These are phyloP conservation scores for Sporothrix pseudoabietina DNA, from an alignment of 2,329 filamentous ascomycete genomes.

Conservation along the genomic window DNA sequence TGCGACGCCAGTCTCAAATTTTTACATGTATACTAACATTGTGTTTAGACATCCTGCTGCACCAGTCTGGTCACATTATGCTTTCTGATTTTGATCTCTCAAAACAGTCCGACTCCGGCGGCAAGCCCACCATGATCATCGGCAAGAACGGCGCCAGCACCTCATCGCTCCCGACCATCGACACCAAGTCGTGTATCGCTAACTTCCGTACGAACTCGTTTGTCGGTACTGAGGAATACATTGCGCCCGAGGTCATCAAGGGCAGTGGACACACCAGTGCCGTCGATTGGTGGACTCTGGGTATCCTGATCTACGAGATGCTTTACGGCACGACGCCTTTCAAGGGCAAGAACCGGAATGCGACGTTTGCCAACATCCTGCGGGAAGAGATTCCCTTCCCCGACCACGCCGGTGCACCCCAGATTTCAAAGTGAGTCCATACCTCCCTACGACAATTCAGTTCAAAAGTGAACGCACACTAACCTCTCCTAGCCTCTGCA, in stretches of 20 bases:
- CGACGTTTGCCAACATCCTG: conserved; percentile 96
- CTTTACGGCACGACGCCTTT: conserved; percentile 97
- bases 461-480: conserved; percentile 7
- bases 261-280: conserved; percentile 97
- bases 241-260: conserved; percentile 98
- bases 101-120: conserved; percentile 94
- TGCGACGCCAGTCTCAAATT: too few species aligned
- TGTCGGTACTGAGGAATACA: conserved; percentile 98
- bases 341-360: conserved; percentile 98
- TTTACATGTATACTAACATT: neutral
- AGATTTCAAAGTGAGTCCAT: conserved; percentile 84
- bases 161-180: conserved; percentile 89
- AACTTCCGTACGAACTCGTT: conserved; percentile 99
- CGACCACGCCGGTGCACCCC: conserved; percentile 78
- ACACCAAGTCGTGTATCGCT: conserved; percentile 96
- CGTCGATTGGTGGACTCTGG: conserved; percentile 98
- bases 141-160: conserved; percentile 85
- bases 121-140: conserved; percentile 96
- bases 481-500: conserved; percentile 71
- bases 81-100: conserved; percentile 97
- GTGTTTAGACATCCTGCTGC: conserved; percentile 81
- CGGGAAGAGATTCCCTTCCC: conserved; percentile 95
- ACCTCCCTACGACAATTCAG: neutral
- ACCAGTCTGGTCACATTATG: conserved; percentile 99
- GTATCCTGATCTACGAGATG: conserved; percentile 98